phyloP scores from a whole-genome alignment of 2,329 filamentous ascomycete genomes.

The Endoconidiophora laricicola region DNA sequence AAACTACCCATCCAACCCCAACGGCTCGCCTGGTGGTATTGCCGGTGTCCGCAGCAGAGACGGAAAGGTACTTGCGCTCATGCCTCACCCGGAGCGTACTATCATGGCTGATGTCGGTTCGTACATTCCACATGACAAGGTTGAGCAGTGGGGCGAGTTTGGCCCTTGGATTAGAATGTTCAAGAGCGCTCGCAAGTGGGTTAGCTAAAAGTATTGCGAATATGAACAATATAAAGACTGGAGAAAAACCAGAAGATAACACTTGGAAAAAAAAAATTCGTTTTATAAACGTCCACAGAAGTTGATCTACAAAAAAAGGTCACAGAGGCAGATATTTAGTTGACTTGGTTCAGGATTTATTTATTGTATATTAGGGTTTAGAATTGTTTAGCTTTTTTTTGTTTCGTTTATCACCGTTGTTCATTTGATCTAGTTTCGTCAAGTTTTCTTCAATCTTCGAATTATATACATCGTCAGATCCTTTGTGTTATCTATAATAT shows the following conservation, averaged over 20 bases:
- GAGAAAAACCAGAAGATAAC: not conserved
- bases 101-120: constrained; percentile 64
- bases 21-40: constrained; percentile 68
- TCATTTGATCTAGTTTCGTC: not conserved
- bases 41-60: constrained; percentile 63
- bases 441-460: not conserved
- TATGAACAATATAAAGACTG: not conserved
- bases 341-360: not conserved
- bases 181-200: constrained; percentile 75
- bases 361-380: not conserved
- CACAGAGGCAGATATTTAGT: too few species aligned
- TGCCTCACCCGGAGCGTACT: constrained; percentile 90
- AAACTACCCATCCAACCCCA: constrained; percentile 73
- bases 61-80: constrained; percentile 70
- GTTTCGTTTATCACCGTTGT: not conserved
- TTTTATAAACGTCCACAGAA: too few species aligned
- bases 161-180: constrained; percentile 80
- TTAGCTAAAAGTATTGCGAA: constrained; percentile 33
- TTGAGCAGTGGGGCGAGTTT: constrained; percentile 58
- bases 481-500: too few species aligned
- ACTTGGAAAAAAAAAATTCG: not conserved
- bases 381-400: not conserved
- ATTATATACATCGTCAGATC: not conserved
- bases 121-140: constrained; percentile 44
- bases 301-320: too few species aligned